phyloP scores from a whole-genome alignment of 148 eudicot genomes.

The Agrostemma githago region DNA sequence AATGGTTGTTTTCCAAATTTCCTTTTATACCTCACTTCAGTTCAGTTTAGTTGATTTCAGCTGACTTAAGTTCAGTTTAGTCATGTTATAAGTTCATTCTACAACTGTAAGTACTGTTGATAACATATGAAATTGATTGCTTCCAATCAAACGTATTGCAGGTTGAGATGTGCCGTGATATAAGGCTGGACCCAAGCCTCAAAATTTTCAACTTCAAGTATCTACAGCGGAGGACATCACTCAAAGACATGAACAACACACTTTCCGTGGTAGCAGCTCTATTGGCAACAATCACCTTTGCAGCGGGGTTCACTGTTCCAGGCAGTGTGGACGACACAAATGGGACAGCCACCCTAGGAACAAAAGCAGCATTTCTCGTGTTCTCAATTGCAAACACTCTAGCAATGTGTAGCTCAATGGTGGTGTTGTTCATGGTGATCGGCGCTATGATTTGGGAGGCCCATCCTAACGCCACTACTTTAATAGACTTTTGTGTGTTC shows the following conservation, averaged over 20 bases:
- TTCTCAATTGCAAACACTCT: neutral
- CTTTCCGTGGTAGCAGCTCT: neutral
- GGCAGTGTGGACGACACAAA: neutral
- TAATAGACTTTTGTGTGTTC: neutral
- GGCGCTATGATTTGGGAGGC: neutral
- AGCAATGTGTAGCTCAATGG: neutral
- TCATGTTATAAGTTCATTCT: no score
- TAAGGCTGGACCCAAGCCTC: neutral
- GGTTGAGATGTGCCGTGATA: neutral
- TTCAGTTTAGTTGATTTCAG: no score
- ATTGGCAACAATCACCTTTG: neutral
- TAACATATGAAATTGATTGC: neutral
- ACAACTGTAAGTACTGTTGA: no score
- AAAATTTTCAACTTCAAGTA: neutral
- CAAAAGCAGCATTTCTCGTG: neutral
- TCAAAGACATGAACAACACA: neutral
- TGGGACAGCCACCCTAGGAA: neutral
- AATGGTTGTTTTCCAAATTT: neutral
- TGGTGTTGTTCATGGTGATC: neutral
- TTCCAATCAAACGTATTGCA: neutral
- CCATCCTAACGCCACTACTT: neutral
- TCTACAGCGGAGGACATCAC: neutral
- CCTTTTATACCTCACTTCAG: neutral
- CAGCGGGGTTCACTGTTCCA: no score
- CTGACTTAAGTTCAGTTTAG: no score